phyloP scores from a whole-genome alignment of 345 rosid genomes.

The Nephelium lappaceum region DNA sequence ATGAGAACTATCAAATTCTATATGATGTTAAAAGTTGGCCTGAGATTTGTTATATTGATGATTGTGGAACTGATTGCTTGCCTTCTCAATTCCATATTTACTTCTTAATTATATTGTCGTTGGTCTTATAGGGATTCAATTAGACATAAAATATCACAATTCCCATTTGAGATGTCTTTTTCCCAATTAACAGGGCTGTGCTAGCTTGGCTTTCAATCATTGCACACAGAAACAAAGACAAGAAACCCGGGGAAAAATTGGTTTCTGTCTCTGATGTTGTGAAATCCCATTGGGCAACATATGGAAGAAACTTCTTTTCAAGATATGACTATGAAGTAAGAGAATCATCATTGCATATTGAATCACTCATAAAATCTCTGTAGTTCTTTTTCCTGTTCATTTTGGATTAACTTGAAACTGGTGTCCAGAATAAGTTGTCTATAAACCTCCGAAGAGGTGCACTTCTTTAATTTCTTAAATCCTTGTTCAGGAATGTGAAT shows the following conservation, averaged over 20 bases:
- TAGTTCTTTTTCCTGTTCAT: background rate
- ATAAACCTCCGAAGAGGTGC: conserved; percentile 14
- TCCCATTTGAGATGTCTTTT: background rate
- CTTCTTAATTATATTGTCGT: background rate
- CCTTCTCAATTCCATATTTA: background rate
- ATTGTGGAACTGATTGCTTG: background rate
- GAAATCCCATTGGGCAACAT: conserved; percentile 90
- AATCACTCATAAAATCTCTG: background rate
- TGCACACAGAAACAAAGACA: conserved; percentile 78
- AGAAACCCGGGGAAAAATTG: conserved; percentile 74
- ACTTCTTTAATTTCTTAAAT: conserved; percentile 20
- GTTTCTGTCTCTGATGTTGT: conserved; percentile 82
- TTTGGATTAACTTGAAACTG: conserved; percentile 7
- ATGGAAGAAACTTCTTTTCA: conserved; percentile 90
- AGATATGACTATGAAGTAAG: conserved; percentile 96
- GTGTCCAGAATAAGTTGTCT: conserved; percentile 4
- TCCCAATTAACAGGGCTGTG: conserved; percentile 69
- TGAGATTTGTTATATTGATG: background rate
- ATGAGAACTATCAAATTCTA: background rate
- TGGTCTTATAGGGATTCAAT: background rate
- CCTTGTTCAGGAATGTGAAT: conserved; percentile 76
- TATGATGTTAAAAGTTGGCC: background rate
- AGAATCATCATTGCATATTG: background rate
- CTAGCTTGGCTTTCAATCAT: conserved; percentile 93
- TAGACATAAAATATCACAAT: background rate